Evolutionary conservation across 805 yeast species (phyloP).

Genomic region (Komagataella ulmi): DNA sequence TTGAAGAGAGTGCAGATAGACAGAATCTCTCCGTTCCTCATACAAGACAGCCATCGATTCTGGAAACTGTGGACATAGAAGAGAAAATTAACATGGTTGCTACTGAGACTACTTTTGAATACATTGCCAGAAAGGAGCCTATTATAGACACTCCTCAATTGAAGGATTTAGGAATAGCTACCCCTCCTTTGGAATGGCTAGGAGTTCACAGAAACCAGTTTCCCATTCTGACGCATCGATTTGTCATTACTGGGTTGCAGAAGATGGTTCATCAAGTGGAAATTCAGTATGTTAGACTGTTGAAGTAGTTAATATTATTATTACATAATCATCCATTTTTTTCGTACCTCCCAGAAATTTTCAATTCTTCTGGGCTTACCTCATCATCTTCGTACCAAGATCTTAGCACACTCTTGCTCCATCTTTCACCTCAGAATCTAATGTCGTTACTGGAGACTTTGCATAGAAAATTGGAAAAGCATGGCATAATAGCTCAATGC

Average conservation of each 20-base stretch:
- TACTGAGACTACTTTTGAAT: conserved; percentile 32
- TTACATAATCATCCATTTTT: not conserved
- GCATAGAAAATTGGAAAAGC: conserved; percentile 26
- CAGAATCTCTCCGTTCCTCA: conserved; percentile 11
- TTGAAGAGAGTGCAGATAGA: conserved; percentile 6
- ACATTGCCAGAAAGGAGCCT: conserved; percentile 61
- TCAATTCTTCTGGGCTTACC: not conserved
- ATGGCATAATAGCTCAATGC: conserved; percentile 33
- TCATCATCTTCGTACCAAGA: not conserved
- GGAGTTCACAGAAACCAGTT: conserved; percentile 81
- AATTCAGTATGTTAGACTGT: conserved; percentile 30
- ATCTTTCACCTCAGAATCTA: not conserved
- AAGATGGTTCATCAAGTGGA: conserved; percentile 61
- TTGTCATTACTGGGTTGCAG: conserved; percentile 61
- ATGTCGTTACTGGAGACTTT: conserved; percentile 36
- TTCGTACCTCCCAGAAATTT: not conserved
- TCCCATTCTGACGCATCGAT: conserved; percentile 79
- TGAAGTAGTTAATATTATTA: conserved; percentile 19
- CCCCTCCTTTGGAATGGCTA: conserved; percentile 98
- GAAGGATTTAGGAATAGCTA: conserved; percentile 88
- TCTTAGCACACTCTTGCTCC: not conserved
- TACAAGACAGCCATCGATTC: conserved; percentile 18
- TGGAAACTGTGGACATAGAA: conserved; percentile 21
- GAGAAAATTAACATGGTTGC: conserved; percentile 33
- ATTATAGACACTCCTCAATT: conserved; percentile 80